Percentiles rank a stretch among this genome's conserved stretches.
These are phyloP conservation scores for Thuidium tamariscinum DNA, from an alignment of 225 moss, liverwort and hornwort species.

Conservation along the genomic window DNA sequence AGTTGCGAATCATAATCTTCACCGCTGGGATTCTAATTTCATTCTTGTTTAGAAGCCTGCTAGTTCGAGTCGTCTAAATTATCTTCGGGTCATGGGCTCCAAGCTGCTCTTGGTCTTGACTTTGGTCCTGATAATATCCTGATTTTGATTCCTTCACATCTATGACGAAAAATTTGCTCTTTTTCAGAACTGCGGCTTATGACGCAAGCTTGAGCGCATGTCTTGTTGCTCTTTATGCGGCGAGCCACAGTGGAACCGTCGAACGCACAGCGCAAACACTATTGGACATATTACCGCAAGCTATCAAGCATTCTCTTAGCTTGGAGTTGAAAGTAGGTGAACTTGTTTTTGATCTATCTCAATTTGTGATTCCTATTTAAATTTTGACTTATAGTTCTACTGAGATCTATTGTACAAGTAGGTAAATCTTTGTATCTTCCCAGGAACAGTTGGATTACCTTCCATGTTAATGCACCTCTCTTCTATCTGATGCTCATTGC, in stretches of 20 bases:
- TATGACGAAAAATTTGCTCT: neutral
- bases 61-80: neutral
- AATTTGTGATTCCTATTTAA: neutral
- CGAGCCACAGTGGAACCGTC: conserved; percentile 60
- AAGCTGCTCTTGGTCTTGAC: neutral
- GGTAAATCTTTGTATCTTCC: neutral
- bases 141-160: neutral
- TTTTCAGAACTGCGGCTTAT: conserved; percentile 63
- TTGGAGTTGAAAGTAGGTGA: conserved; percentile 69
- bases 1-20: neutral
- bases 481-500: neutral
- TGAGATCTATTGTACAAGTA: neutral
- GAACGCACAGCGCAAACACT: conserved; percentile 68
- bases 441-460: neutral
- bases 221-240: conserved; percentile 64
- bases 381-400: neutral
- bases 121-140: neutral
- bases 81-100: neutral
- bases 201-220: conserved; percentile 82
- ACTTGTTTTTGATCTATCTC: conserved; percentile 1
- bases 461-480: neutral
- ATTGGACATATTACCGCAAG: conserved; percentile 53
- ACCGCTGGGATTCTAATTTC: neutral
- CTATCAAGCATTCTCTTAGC: conserved; percentile 57
- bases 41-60: neutral